phyloP scores from a whole-genome alignment of 768 basidiomycete genomes.

The Trametes cingulata region DNA sequence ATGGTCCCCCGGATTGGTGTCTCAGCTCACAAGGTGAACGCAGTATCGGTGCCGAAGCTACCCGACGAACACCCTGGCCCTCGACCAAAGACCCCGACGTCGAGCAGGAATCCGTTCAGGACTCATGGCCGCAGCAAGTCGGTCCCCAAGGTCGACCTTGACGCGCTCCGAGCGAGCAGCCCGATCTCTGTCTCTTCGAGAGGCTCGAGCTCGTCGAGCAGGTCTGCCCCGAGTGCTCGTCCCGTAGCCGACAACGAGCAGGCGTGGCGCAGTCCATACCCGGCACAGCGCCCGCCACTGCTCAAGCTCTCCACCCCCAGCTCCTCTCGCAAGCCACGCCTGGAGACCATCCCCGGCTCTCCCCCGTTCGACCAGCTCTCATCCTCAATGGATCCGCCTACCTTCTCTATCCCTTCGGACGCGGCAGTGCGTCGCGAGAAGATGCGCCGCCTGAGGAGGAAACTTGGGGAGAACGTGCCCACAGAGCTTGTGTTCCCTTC shows the following conservation, averaged over 20 bases:
- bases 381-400: conserved; percentile 7
- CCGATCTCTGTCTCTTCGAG: conserved; percentile 17
- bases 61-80: neutral
- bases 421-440: conserved; percentile 50
- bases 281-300: conserved; percentile 26
- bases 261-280: conserved; percentile 25
- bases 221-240: conserved; percentile 11
- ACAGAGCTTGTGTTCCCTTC: conserved; percentile 58
- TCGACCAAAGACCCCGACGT: conserved; percentile 5
- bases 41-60: neutral
- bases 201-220: conserved; percentile 14
- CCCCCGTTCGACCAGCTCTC: conserved; percentile 10
- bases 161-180: conserved; percentile 11
- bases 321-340: conserved; percentile 9
- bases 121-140: conserved; percentile 20
- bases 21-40: neutral
- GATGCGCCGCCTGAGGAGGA: conserved; percentile 63
- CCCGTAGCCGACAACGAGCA: conserved; percentile 9
- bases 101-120: conserved; percentile 9
- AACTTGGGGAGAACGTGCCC: conserved; percentile 65
- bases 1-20: neutral
- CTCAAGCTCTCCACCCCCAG: conserved; percentile 20
- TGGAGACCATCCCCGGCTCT: conserved; percentile 24
- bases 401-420: conserved; percentile 44
- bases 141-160: conserved; percentile 10